phyloP scores from a whole-genome alignment of 257 asterid species.

The Penstemon davidsonii region DNA sequence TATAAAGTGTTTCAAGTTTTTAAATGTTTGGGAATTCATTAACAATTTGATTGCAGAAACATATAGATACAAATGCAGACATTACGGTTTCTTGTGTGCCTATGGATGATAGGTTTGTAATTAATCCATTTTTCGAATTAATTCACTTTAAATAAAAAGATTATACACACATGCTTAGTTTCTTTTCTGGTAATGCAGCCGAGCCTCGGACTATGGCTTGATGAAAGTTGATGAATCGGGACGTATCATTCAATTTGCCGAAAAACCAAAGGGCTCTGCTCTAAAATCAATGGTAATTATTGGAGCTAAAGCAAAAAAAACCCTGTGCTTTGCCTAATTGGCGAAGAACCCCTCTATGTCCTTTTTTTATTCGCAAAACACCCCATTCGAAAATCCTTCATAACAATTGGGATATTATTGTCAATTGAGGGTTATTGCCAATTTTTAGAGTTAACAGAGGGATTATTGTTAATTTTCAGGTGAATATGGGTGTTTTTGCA shows the following conservation, averaged over 20 bases:
- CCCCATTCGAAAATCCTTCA: too few species aligned
- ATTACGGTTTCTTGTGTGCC: slow-evolving; percentile 94
- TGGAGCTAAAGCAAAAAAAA: background rate
- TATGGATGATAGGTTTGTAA: slow-evolving; percentile 76
- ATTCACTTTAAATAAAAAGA: background rate
- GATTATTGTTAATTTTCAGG: too few species aligned
- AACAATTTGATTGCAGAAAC: slow-evolving; percentile 62
- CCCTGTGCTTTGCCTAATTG: background rate
- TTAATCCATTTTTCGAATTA: slow-evolving; percentile 8
- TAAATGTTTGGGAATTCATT: slow-evolving; percentile 10
- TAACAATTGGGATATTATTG: too few species aligned
- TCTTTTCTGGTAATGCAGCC: slow-evolving; percentile 49
- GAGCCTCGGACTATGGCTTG: slow-evolving; percentile 91
- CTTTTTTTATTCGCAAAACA: too few species aligned
- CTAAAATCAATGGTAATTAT: slow-evolving; percentile 67
- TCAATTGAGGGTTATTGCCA: too few species aligned
- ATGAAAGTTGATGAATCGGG: slow-evolving; percentile 80
- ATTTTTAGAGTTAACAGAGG: too few species aligned
- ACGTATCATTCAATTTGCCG: slow-evolving; percentile 72
- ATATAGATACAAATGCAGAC: slow-evolving; percentile 86
- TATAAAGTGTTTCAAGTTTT: background rate
- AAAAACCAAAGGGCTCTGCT: slow-evolving; percentile 84
- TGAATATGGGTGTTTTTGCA: too few species aligned
- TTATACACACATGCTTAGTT: background rate
- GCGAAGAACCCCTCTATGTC: too few species aligned